These are phyloP conservation scores for Hirsutella thompsonii DNA, from an alignment of 2,329 filamentous ascomycete species.

Conservation along the genomic window DNA sequence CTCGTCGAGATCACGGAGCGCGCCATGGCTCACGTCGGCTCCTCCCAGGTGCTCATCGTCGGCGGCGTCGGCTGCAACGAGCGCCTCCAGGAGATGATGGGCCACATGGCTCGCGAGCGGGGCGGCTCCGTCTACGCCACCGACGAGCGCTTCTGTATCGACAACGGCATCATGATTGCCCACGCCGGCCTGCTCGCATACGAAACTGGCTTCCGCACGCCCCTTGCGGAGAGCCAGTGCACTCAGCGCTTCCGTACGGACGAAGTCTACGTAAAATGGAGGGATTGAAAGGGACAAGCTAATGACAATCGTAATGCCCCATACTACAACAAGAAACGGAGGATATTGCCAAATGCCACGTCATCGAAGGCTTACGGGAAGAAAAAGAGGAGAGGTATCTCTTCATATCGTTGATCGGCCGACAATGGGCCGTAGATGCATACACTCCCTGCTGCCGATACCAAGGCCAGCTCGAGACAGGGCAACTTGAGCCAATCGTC, in stretches of 20 bases:
- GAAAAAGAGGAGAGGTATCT: no score
- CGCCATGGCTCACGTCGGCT: slow-evolving; percentile 95
- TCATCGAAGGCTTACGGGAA: no score
- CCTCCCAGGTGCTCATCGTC: slow-evolving; percentile 81
- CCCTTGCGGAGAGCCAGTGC: slow-evolving; percentile 69
- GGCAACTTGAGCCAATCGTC: no score
- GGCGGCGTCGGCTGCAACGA: slow-evolving; percentile 94
- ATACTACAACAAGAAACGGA: no score
- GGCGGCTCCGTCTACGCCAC: slow-evolving; percentile 89
- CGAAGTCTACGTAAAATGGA: slow-evolving; percentile 70
- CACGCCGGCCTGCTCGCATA: slow-evolving; percentile 85
- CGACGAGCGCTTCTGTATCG: slow-evolving; percentile 95
- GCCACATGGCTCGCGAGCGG: slow-evolving; percentile 77
- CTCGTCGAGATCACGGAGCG: slow-evolving; percentile 96
- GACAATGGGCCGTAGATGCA: no score
- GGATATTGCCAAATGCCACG: no score
- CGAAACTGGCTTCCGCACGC: slow-evolving; percentile 65
- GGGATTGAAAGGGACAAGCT: slow-evolving; percentile 32
- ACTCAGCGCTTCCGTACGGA: slow-evolving; percentile 76
- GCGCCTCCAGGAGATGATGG: slow-evolving; percentile 96
- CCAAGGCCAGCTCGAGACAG: no score
- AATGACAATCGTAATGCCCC: no score
- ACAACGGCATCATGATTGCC: slow-evolving; percentile 99
- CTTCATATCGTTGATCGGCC: no score
- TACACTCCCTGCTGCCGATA: no score